phyloP scores from a whole-genome alignment of 495 filamentous ascomycete genomes.

The Penicillium longicatenatum region DNA sequence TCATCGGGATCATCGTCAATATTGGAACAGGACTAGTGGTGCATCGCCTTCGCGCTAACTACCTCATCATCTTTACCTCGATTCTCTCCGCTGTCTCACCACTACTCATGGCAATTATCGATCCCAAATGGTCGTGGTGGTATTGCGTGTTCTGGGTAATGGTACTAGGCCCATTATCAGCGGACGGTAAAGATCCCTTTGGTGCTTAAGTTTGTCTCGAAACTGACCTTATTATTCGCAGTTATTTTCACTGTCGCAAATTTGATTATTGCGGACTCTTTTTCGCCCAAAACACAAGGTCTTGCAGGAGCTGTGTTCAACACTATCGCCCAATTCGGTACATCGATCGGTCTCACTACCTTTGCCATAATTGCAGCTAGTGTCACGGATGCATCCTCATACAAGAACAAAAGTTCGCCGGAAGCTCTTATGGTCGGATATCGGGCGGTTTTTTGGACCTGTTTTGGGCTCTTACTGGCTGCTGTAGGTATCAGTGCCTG shows the following conservation, averaged over 20 bases:
- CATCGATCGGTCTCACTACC: constrained; percentile 56
- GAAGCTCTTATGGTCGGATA: constrained; percentile 58
- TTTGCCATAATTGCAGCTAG: constrained; percentile 56
- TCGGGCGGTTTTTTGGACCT: constrained; percentile 60
- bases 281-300: constrained; percentile 57
- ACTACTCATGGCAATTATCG: constrained; percentile 52
- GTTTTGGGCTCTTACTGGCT: constrained; percentile 51
- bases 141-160: constrained; percentile 52
- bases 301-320: constrained; percentile 69
- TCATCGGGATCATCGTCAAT: constrained; percentile 54
- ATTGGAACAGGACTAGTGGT: constrained; percentile 55
- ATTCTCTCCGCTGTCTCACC: constrained; percentile 48
- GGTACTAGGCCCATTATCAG: constrained; percentile 46
- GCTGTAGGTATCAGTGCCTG: constrained; percentile 43
- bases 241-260: constrained; percentile 57
- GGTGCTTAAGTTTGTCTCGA: neutral
- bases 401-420: constrained; percentile 29
- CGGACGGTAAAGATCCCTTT: constrained; percentile 49
- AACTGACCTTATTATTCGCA: constrained; percentile 39
- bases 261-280: constrained; percentile 60
- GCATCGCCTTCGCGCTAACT: constrained; percentile 48
- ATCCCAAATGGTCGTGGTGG: constrained; percentile 59
- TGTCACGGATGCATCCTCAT: constrained; percentile 43
- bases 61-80: constrained; percentile 44
- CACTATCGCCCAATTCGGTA: constrained; percentile 62